Percentiles rank a stretch among this genome's conserved stretches.
These are phyloP conservation scores for Eimeria falciformis DNA, from an alignment of 169 alveolate genomes.

Conservation along the genomic window DNA sequence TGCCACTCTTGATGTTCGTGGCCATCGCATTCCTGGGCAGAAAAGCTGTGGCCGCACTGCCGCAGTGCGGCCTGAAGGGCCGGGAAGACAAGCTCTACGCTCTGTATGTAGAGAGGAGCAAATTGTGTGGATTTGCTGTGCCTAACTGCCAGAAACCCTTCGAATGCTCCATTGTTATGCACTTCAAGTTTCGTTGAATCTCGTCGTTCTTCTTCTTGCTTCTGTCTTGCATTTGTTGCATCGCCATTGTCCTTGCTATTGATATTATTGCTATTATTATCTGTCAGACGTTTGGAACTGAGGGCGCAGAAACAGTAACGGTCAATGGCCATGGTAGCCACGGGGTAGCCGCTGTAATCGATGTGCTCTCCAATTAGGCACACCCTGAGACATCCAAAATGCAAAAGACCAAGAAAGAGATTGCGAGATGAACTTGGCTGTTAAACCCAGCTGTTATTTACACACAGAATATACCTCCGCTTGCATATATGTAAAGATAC, in stretches of 20 bases:
- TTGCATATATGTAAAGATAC: background rate
- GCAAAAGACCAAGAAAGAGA: background rate
- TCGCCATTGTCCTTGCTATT: background rate
- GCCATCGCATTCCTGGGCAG: too few species aligned
- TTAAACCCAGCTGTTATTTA: too few species aligned
- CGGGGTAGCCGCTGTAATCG: conserved; percentile 7
- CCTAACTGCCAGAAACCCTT: background rate
- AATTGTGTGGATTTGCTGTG: background rate
- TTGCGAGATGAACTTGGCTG: too few species aligned
- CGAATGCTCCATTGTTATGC: too few species aligned
- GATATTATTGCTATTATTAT: background rate
- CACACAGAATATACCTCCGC: too few species aligned
- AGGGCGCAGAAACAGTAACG: conserved; percentile 4
- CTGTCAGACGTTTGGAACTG: background rate
- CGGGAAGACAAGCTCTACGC: background rate
- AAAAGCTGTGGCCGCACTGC: too few species aligned
- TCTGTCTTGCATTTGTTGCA: background rate
- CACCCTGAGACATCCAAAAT: background rate
- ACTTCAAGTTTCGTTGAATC: too few species aligned
- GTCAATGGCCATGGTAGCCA: background rate
- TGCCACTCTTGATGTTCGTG: background rate
- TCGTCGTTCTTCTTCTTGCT: background rate
- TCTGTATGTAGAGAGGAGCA: background rate
- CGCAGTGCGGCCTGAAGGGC: background rate
- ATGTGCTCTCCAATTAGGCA: conserved; percentile 32